Conservation (phyloP, 2,329 filamentous ascomycete genomes). For the Lachnellula cervina region DNA sequence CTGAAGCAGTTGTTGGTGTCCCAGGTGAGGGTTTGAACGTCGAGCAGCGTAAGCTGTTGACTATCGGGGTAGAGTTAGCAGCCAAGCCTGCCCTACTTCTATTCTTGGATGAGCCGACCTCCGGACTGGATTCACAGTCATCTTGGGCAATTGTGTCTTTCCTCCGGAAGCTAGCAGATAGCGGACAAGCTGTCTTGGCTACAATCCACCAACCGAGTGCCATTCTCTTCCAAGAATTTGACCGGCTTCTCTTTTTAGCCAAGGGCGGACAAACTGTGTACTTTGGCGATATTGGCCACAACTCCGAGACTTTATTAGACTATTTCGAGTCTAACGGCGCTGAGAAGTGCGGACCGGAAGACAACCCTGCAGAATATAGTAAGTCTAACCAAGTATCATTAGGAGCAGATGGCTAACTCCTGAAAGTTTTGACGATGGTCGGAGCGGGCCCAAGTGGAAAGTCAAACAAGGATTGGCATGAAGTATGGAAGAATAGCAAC, state of each 20-base stretch:
- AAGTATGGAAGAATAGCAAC: conserved; percentile 34
- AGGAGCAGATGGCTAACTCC: background rate
- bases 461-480: conserved; percentile 56
- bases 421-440: conserved; percentile 37
- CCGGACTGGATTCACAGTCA: conserved; percentile 88
- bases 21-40: conserved; percentile 81
- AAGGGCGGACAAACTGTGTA: conserved; percentile 76
- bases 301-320: conserved; percentile 33
- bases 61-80: conserved; percentile 92
- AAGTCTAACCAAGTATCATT: conserved; percentile 47
- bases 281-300: conserved; percentile 68
- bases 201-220: conserved; percentile 95
- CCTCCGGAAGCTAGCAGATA: conserved; percentile 83
- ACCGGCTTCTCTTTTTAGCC: conserved; percentile 72
- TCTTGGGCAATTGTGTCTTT: conserved; percentile 90
- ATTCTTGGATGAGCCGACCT: conserved; percentile 93
- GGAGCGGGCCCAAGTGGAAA: conserved; percentile 57
- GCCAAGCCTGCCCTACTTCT: conserved; percentile 86
- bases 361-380: conserved; percentile 78
- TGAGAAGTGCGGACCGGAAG: conserved; percentile 57
- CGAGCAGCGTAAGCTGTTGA: conserved; percentile 70
- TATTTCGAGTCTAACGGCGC: conserved; percentile 76
- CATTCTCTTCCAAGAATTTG: conserved; percentile 88
- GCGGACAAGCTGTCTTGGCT: conserved; percentile 85
- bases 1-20: conserved; percentile 86